Evolutionary conservation across 768 basidiomycete genomes (phyloP).

Genomic region (Suillus spraguei): DNA sequence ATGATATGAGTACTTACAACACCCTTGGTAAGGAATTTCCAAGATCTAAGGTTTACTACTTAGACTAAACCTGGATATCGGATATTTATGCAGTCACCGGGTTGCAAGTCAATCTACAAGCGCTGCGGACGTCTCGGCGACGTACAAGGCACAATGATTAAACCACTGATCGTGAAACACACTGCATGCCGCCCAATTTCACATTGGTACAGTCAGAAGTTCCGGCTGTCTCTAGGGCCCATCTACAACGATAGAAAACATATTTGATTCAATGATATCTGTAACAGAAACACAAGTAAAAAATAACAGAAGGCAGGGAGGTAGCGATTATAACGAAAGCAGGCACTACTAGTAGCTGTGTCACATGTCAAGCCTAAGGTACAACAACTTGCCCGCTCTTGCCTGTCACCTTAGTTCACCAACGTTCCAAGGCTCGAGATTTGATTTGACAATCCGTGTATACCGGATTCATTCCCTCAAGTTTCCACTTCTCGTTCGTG

Average conservation of each 20-base stretch:
- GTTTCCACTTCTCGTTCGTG: conserved; percentile 90
- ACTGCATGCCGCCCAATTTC: conserved; percentile 88
- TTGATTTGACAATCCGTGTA: conserved; percentile 85
- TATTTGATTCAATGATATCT: background rate
- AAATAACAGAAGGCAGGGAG: background rate
- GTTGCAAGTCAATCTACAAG: conserved; percentile 2
- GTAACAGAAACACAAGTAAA: background rate
- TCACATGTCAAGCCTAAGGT: conserved; percentile 44
- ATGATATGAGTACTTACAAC: conserved; percentile 36
- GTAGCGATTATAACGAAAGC: background rate
- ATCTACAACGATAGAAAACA: conserved; percentile 70
- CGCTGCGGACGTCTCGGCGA: conserved; percentile 20
- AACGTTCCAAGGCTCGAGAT: conserved; percentile 79
- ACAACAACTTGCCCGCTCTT: conserved; percentile 39
- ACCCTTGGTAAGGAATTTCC: background rate
- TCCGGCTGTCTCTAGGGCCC: conserved; percentile 80
- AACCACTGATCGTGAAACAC: conserved; percentile 86
- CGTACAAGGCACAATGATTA: conserved; percentile 86
- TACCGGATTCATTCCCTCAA: conserved; percentile 93
- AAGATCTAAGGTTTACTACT: background rate
- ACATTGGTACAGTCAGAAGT: conserved; percentile 88
- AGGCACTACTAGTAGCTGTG: background rate
- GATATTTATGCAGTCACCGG: background rate
- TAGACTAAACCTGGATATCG: background rate
- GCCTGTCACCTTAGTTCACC: conserved; percentile 89